phyloP scores from a whole-genome alignment of 805 yeast species.

The Priceomyces medius region DNA sequence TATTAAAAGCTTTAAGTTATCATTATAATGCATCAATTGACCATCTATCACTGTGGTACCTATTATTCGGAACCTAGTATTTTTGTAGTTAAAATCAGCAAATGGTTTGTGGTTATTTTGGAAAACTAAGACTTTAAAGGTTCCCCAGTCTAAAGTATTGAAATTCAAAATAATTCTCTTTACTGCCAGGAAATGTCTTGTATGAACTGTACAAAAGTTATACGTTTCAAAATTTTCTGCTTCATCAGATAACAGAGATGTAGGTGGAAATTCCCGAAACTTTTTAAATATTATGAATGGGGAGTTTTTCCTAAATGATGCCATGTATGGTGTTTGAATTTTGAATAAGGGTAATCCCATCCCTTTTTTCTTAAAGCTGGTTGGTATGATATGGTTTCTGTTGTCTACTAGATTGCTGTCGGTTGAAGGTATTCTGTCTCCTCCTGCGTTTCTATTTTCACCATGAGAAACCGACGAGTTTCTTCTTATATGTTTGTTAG shows the following conservation, averaged over 20 bases:
- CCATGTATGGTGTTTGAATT: constrained; percentile 35
- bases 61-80: constrained; percentile 36
- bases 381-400: constrained; percentile 28
- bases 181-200: constrained; percentile 25
- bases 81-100: constrained; percentile 37
- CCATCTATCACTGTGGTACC: constrained; percentile 36
- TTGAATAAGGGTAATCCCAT: constrained; percentile 38
- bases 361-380: constrained; percentile 30
- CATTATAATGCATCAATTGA: constrained; percentile 29
- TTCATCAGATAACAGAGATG: constrained; percentile 15
- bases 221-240: constrained; percentile 27
- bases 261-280: constrained; percentile 29
- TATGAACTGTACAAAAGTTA: constrained; percentile 31
- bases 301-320: constrained; percentile 31
- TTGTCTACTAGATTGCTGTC: neutral
- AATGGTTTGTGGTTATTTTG: constrained; percentile 37
- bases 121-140: constrained; percentile 30
- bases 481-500: constrained; percentile 20
- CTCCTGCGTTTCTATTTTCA: constrained; percentile 17
- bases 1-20: constrained; percentile 31
- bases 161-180: constrained; percentile 32
- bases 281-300: constrained; percentile 34
- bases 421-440: constrained; percentile 8
- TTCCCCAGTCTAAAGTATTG: constrained; percentile 14
- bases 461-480: constrained; percentile 21